Conservation (phyloP, 2,329 filamentous ascomycete species). For the Xylaria sp. region DNA sequence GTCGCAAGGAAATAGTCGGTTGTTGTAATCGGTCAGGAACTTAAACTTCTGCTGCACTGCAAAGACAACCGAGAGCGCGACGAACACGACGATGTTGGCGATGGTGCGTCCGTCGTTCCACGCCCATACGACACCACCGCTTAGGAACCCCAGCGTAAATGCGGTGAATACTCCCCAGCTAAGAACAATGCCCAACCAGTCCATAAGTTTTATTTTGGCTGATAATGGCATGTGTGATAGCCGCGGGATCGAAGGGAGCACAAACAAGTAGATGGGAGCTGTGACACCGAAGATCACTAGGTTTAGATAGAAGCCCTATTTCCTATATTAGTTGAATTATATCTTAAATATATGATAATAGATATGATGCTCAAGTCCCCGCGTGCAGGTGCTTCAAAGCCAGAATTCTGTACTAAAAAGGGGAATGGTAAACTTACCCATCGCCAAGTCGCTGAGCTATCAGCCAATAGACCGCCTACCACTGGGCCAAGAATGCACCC, state of each 20-base stretch:
- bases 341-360: too few species aligned
- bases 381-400: too few species aligned
- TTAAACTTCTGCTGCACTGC: conserved; percentile 56
- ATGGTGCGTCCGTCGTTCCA: conserved; percentile 61
- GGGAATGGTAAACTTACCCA: not conserved
- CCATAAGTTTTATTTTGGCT: conserved; percentile 49
- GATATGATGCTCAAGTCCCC: too few species aligned
- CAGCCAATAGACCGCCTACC: conserved; percentile 54
- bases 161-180: conserved; percentile 52
- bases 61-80: conserved; percentile 55
- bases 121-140: conserved; percentile 59
- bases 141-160: conserved; percentile 60
- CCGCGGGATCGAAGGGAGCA: conserved; percentile 44
- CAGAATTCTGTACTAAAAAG: not conserved
- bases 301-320: conserved; percentile 16
- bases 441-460: conserved; percentile 6
- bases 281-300: conserved; percentile 54
- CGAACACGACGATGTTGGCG: conserved; percentile 58
- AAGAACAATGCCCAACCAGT: conserved; percentile 58
- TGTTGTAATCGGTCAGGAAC: conserved; percentile 53
- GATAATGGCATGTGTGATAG: conserved; percentile 47
- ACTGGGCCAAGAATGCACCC: conserved; percentile 56
- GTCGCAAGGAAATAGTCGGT: conserved; percentile 58
- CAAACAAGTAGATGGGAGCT: conserved; percentile 50
- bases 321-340: not conserved